Base-by-base conservation (phyloP, 257 asterid species). In the Gynochthodes officinalis region DNA sequence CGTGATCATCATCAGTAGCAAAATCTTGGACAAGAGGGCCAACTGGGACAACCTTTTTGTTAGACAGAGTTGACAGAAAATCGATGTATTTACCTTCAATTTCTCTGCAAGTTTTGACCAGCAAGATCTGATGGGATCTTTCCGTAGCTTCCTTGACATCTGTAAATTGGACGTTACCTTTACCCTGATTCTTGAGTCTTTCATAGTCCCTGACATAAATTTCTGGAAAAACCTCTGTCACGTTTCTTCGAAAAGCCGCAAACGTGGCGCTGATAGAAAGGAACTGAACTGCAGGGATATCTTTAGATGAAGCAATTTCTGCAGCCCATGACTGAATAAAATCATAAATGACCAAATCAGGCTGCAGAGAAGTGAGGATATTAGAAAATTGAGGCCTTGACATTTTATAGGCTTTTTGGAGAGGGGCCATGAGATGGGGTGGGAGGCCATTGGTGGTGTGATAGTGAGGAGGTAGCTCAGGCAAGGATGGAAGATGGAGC, bases 51-150 rank as follows among this genome's bases (percentile, higher is more conserved):
- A 82, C 64, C 43, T 46, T 69, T 59, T 50, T 76, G 0, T 68
- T 42, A 0, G 58, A 27, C n/a, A 77, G 1, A 0, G n/a, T 62
- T 0, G 68, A 25, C 6, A 78, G 49, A 64, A 76, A 80, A 50
- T 87, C 86, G 7, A 81, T 52, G 62, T 83, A 87, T 42, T 78
- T 87, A 23, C 76, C 90, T 33, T 87, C 90, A 3, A 87, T 78
- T 21, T 52, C 85, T 64, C 79, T 74, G 18, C 71, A 71, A 23
- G 67, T 80, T 35, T 77, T 88, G 15, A 88, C 4, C 67, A 85
- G 32, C 40, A 75, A 32, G 10, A 75, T 10, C 16, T 62, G 44
- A 0, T 46, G 12, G 48, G 68, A 62, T 25, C 12, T n/a, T 35
- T 2, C 14, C 25, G 30, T 37, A 25, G 68, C 68, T 23, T 19